A percentile compares a stretch with the other conserved stretches of the same genome.
phyloP scores from a whole-genome alignment of 2,329 filamentous ascomycete genomes.

The Microcyclosporella mali region DNA sequence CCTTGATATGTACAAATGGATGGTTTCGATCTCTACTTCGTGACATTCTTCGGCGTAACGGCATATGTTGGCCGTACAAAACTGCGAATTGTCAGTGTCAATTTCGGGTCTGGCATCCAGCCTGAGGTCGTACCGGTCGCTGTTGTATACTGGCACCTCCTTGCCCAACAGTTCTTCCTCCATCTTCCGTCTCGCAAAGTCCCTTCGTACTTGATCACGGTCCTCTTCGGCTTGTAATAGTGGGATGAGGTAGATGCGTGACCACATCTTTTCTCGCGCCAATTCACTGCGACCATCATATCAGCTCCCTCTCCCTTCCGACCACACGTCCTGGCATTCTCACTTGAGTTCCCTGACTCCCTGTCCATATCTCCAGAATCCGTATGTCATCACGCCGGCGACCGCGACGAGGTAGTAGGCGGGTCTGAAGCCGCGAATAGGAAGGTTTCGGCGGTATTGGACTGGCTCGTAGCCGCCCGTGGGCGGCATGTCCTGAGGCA shows the following conservation, averaged over 20 bases:
- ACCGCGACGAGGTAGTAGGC: slow-evolving; percentile 70
- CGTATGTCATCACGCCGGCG: slow-evolving; percentile 75
- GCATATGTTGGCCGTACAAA: slow-evolving; percentile 78
- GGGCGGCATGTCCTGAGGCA: slow-evolving; percentile 98
- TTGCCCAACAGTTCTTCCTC: slow-evolving; percentile 87
- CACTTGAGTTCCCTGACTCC: slow-evolving; percentile 91
- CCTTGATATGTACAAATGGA: slow-evolving; percentile 2
- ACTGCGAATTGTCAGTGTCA: slow-evolving; percentile 39
- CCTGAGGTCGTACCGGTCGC: slow-evolving; percentile 63
- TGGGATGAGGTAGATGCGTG: slow-evolving; percentile 88
- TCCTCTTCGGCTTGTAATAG: slow-evolving; percentile 94
- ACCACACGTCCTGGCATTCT: not conserved
- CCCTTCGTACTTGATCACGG: slow-evolving; percentile 82
- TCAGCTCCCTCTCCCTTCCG: slow-evolving; percentile 9
- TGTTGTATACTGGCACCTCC: slow-evolving; percentile 79
- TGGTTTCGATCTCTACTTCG: slow-evolving; percentile 43
- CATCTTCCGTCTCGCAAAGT: slow-evolving; percentile 77
- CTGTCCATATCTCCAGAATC: slow-evolving; percentile 78
- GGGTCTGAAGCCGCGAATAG: slow-evolving; percentile 82
- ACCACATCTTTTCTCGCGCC: slow-evolving; percentile 96
- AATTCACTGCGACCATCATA: slow-evolving; percentile 62
- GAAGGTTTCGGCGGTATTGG: slow-evolving; percentile 97
- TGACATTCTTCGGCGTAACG: slow-evolving; percentile 57
- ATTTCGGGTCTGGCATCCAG: not conserved
- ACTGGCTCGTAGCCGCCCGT: slow-evolving; percentile 89